A percentile compares a stretch with the other conserved stretches of the same genome.
Conservation (phyloP, 352 stramenopile genomes). For the Globisporangium yorkense region DNA sequence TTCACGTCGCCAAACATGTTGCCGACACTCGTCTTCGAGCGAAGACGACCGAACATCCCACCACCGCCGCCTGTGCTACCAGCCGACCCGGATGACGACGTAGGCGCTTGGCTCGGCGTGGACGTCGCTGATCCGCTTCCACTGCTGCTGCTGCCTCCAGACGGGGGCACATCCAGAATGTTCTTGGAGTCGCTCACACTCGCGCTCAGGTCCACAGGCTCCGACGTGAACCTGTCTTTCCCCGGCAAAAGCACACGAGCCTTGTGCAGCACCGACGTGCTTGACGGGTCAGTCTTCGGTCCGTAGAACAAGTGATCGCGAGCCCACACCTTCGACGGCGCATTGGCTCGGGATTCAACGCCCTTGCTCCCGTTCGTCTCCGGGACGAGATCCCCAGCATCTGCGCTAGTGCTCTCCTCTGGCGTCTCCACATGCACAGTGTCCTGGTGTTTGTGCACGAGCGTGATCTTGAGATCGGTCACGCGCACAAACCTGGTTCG, state of each 20-base stretch:
- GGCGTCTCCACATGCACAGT: constrained; percentile 43
- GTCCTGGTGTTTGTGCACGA: constrained; percentile 54
- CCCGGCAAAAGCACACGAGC: constrained; percentile 23
- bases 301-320: constrained; percentile 64
- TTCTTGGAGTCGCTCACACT: constrained; percentile 50
- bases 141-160: neutral
- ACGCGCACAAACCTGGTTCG: constrained; percentile 59
- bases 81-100: constrained; percentile 10
- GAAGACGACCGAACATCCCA: constrained; percentile 46
- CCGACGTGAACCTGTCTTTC: constrained; percentile 50
- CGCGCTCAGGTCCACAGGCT: constrained; percentile 53
- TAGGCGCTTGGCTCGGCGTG: constrained; percentile 13
- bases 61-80: constrained; percentile 15
- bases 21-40: constrained; percentile 36
- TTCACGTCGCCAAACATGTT: constrained; percentile 60
- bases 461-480: constrained; percentile 59
- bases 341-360: neutral
- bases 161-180: constrained; percentile 31
- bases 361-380: neutral
- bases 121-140: neutral
- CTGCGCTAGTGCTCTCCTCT: constrained; percentile 1
- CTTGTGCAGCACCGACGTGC: constrained; percentile 51
- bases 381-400: neutral
- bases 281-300: constrained; percentile 52
- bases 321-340: constrained; percentile 26